Percentiles rank a stretch among this genome's conserved stretches.
Conservation (phyloP, 2,329 filamentous ascomycete genomes). For the Fusarium robinianum region DNA sequence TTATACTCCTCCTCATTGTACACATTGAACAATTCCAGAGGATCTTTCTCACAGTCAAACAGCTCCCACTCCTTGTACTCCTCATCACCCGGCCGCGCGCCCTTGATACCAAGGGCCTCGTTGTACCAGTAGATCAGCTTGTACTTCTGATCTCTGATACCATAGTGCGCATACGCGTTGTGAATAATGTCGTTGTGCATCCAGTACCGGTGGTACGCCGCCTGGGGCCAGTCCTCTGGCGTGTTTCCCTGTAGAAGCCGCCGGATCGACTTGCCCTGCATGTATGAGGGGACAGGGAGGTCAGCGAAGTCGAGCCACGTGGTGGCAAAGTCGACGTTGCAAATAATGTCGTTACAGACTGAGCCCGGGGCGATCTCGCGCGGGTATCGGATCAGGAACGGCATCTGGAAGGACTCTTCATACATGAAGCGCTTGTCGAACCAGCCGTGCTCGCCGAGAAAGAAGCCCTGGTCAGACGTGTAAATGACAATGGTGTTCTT, state of each 20-base stretch:
- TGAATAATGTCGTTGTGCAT: constrained; percentile 59
- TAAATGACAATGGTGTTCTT: constrained; percentile 57
- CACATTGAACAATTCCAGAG: constrained; percentile 53
- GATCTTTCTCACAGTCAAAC: constrained; percentile 57
- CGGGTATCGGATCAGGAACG: constrained; percentile 54
- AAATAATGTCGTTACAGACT: constrained; percentile 53
- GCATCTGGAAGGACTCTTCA: constrained; percentile 61
- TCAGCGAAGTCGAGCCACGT: constrained; percentile 53
- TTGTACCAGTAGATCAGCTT: constrained; percentile 63
- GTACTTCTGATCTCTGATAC: constrained; percentile 54
- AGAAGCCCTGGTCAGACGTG: constrained; percentile 60
- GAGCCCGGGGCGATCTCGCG: constrained; percentile 44
- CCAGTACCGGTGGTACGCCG: constrained; percentile 60
- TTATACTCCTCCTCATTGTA: constrained; percentile 47
- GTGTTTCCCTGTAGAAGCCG: constrained; percentile 44
- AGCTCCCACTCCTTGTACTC: constrained; percentile 58
- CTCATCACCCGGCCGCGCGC: constrained; percentile 47
- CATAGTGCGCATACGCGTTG: constrained; percentile 57
- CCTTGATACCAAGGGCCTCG: constrained; percentile 51
- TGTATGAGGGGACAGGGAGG: constrained; percentile 50
- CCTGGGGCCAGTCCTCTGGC: constrained; percentile 52
- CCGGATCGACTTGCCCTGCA: constrained; percentile 55
- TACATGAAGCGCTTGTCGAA: constrained; percentile 64
- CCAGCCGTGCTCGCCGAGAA: constrained; percentile 61
- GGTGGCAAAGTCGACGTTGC: constrained; percentile 59